Conservation (phyloP, 495 filamentous ascomycete species). For the Aspergillus leporis region DNA sequence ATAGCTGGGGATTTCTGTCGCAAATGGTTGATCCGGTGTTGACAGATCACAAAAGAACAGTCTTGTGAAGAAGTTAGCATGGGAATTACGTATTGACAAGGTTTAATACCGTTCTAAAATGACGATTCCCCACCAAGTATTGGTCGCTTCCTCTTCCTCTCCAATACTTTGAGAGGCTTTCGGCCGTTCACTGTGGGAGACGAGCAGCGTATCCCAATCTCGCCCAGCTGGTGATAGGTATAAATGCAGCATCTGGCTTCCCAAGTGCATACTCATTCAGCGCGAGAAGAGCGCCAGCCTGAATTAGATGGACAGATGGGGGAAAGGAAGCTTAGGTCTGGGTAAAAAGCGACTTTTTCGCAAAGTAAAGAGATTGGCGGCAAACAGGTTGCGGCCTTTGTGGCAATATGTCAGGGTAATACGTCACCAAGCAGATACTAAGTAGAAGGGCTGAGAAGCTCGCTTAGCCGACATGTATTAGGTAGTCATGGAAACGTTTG, state of each 20-base stretch:
- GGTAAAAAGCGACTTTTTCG: constrained; percentile 35
- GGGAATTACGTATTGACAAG: constrained; percentile 11
- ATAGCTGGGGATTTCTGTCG: not conserved
- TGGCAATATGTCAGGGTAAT: constrained; percentile 7
- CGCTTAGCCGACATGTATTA: constrained; percentile 23
- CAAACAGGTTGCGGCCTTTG: constrained; percentile 12
- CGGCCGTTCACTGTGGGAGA: constrained; percentile 18
- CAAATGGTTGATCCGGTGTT: not conserved
- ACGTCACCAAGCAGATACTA: constrained; percentile 34
- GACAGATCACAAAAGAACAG: constrained; percentile 9
- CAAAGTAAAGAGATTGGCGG: constrained; percentile 32
- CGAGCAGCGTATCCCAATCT: constrained; percentile 27
- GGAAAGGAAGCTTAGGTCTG: constrained; percentile 31
- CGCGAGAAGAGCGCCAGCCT: constrained; percentile 36
- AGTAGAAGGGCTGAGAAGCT: constrained; percentile 38
- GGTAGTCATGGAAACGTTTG: constrained; percentile 27
- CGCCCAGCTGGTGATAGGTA: constrained; percentile 31
- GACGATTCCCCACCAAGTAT: constrained; percentile 39
- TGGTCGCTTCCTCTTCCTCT: constrained; percentile 26
- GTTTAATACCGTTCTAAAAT: constrained; percentile 29
- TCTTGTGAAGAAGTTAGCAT: constrained; percentile 9
- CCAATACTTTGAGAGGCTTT: constrained; percentile 5
- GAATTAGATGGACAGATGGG: constrained; percentile 33
- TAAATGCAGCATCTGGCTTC: constrained; percentile 27
- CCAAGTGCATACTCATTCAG: constrained; percentile 33